phyloP scores from a whole-genome alignment of 202 grass and related monocot species.

The Musa balbisiana region DNA sequence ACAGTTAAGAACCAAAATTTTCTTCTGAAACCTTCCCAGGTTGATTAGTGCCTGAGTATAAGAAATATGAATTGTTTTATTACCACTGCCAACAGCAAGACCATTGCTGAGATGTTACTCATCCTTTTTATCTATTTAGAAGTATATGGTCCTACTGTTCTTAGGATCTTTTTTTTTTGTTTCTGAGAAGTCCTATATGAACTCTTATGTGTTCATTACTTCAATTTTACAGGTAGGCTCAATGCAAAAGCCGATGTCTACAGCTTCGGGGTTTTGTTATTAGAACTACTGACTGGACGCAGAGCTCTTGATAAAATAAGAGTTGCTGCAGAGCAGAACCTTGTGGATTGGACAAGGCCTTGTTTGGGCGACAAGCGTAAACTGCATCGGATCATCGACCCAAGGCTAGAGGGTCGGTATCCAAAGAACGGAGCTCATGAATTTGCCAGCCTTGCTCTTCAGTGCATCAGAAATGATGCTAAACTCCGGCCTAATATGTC shows the following conservation, averaged over 20 bases:
- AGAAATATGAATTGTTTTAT: too few species aligned
- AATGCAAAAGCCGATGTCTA: not conserved
- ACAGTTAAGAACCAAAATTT: too few species aligned
- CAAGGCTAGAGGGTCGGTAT: not conserved
- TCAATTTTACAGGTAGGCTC: not conserved
- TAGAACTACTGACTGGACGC: not conserved
- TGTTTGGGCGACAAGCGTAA: not conserved
- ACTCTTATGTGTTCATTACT: not conserved
- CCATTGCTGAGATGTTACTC: not conserved
- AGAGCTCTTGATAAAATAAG: not conserved
- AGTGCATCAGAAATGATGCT: not conserved
- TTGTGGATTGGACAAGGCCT: slow-evolving; percentile 1
- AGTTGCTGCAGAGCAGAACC: not conserved
- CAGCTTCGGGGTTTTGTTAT: slow-evolving; percentile 7
- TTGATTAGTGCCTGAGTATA: too few species aligned
- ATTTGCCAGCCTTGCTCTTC: not conserved
- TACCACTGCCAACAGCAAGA: too few species aligned
- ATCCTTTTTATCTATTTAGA: not conserved
- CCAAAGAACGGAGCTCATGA: not conserved
- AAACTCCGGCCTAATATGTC: not conserved
- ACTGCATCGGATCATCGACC: not conserved
- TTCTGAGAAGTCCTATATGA: too few species aligned
- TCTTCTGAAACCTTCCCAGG: too few species aligned
- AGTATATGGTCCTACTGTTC: not conserved
- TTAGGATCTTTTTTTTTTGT: too few species aligned